These are phyloP conservation scores for Jamesozyma lodderae DNA, from an alignment of 805 yeast species.

Conservation along the genomic window DNA sequence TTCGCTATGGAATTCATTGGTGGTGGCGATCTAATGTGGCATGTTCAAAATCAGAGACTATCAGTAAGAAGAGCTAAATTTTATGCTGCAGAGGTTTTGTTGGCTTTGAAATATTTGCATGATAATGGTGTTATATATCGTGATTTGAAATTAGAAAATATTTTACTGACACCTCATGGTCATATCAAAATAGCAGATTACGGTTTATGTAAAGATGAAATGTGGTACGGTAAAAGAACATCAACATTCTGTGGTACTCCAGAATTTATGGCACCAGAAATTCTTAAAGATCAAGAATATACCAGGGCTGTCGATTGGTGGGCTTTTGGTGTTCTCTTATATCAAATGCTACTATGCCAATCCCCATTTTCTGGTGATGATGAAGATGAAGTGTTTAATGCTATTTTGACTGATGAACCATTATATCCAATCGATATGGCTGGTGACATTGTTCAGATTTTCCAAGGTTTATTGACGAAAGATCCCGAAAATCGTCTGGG, in stretches of 20 bases:
- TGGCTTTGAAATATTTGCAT: slow-evolving; percentile 88
- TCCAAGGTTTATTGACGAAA: slow-evolving; percentile 83
- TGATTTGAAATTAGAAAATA: slow-evolving; percentile 92
- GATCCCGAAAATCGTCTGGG: slow-evolving; percentile 84
- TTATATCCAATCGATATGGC: slow-evolving; percentile 96
- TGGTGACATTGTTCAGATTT: slow-evolving; percentile 85
- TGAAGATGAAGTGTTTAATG: slow-evolving; percentile 94
- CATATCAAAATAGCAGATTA: slow-evolving; percentile 96
- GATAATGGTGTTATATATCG: slow-evolving; percentile 94
- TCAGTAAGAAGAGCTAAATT: slow-evolving; percentile 89
- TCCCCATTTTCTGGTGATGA: slow-evolving; percentile 97
- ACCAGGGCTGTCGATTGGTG: slow-evolving; percentile 98
- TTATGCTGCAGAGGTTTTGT: slow-evolving; percentile 91
- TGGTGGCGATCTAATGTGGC: slow-evolving; percentile 99
- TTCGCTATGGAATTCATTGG: slow-evolving; percentile 97
- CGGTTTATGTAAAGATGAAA: slow-evolving; percentile 91
- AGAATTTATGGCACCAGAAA: slow-evolving; percentile 98
- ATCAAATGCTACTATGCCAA: slow-evolving; percentile 93
- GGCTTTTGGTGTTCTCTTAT: slow-evolving; percentile 95
- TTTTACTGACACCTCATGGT: slow-evolving; percentile 78
- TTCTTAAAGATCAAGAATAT: slow-evolving; percentile 83
- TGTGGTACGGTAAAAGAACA: slow-evolving; percentile 79
- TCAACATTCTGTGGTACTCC: slow-evolving; percentile 98
- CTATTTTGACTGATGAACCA: slow-evolving; percentile 93
- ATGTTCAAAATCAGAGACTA: slow-evolving; percentile 85